phyloP scores from a whole-genome alignment of 768 basidiomycete genomes.

The Mycena crocata region DNA sequence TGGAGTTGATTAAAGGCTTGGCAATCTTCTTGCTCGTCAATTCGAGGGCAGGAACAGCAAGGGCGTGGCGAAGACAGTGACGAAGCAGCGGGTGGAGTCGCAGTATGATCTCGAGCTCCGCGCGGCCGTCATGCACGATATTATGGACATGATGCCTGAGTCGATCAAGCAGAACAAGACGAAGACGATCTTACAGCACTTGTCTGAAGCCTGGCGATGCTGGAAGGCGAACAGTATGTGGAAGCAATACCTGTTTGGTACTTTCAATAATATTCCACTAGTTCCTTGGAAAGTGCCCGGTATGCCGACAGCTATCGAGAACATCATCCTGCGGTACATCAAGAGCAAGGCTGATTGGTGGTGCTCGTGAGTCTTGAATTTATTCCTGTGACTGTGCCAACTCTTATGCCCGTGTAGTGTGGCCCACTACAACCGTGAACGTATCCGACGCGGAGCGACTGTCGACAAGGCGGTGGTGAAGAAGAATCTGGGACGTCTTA shows the following conservation, averaged over 20 bases:
- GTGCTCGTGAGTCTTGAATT: slow-evolving; percentile 73
- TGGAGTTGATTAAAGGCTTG: slow-evolving; percentile 63
- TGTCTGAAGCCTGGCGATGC: slow-evolving; percentile 98
- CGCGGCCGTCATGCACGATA: slow-evolving; percentile 99
- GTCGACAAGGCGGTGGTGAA: slow-evolving; percentile 99
- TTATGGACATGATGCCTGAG: slow-evolving; percentile 99
- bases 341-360: slow-evolving; percentile 99
- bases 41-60: slow-evolving; percentile 98
- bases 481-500: slow-evolving; percentile 98
- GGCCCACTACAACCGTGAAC: slow-evolving; percentile 97
- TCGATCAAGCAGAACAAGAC: slow-evolving; percentile 99
- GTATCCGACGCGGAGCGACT: slow-evolving; percentile 95
- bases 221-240: slow-evolving; percentile 92
- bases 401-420: slow-evolving; percentile 59
- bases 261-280: slow-evolving; percentile 35
- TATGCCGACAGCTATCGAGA: slow-evolving; percentile 99
- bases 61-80: slow-evolving; percentile 97
- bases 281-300: slow-evolving; percentile 99
- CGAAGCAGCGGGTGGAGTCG: slow-evolving; percentile 98
- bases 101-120: slow-evolving; percentile 98
- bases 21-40: slow-evolving; percentile 96
- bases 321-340: slow-evolving; percentile 98
- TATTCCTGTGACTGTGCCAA: not conserved
- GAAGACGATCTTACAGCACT: slow-evolving; percentile 98
- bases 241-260: not conserved